These are phyloP conservation scores for Marasmius oreades DNA, from an alignment of 1,284 basidiomycete species.

Conservation along the genomic window DNA sequence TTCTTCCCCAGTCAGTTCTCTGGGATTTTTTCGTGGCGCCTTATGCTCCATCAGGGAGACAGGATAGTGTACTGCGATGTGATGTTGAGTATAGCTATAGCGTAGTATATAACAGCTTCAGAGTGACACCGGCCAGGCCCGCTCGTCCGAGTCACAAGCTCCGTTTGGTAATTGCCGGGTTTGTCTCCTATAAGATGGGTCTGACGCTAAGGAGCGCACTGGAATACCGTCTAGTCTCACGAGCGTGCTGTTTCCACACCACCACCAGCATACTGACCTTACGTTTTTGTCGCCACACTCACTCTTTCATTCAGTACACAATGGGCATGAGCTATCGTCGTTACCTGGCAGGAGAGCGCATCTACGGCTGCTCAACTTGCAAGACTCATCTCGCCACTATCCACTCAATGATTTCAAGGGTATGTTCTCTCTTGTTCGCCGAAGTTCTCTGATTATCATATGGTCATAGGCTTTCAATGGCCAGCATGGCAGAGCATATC, in stretches of 20 bases:
- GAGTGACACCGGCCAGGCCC: background rate
- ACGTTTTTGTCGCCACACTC: background rate
- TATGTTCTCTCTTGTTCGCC: slow-evolving; percentile 33
- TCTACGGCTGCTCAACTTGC: slow-evolving; percentile 91
- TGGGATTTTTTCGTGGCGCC: no score
- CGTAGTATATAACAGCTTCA: no score
- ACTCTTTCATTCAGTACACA: background rate
- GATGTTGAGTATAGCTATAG: no score
- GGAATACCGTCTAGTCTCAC: background rate
- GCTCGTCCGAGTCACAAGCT: background rate
- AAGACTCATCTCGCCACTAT: slow-evolving; percentile 92
- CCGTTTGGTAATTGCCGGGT: background rate
- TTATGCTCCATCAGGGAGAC: no score
- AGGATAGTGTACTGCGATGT: no score
- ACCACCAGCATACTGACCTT: background rate
- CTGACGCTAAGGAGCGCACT: background rate
- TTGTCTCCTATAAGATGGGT: background rate
- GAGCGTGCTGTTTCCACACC: background rate
- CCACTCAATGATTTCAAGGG: slow-evolving; percentile 89
- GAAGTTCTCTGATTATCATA: background rate
- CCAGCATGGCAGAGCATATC: slow-evolving; percentile 92
- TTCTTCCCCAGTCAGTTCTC: no score
- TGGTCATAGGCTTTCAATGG: slow-evolving; percentile 80
- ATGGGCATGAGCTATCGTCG: slow-evolving; percentile 91
- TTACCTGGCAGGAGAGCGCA: slow-evolving; percentile 83